These are phyloP conservation scores for Apiospora koreana DNA, from an alignment of 2,329 filamentous ascomycete genomes.

Conservation along the genomic window DNA sequence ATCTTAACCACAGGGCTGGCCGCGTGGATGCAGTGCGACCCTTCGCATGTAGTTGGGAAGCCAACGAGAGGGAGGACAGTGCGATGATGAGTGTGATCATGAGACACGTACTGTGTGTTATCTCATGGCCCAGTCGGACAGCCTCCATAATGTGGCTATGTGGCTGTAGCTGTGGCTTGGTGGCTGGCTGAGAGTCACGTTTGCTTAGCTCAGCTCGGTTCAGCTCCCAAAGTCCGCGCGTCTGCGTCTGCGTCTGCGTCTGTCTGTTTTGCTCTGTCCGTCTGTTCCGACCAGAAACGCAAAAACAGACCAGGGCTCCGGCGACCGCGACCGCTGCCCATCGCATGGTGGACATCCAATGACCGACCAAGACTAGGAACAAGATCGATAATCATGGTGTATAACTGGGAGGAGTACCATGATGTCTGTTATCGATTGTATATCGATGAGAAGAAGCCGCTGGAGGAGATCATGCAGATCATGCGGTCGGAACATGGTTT, in stretches of 20 bases:
- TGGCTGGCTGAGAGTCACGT: neutral
- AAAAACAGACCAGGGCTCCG: neutral
- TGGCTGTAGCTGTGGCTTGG: neutral
- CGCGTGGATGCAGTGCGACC: neutral
- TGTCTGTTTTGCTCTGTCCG: neutral
- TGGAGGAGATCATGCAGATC: conserved; percentile 74
- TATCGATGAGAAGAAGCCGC: conserved; percentile 71
- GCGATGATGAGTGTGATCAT: no score
- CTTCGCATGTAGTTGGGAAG: neutral
- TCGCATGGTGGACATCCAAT: neutral
- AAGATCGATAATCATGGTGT: conserved; percentile 41
- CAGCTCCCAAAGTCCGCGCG: neutral
- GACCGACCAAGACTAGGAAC: neutral
- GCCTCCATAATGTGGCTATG: neutral
- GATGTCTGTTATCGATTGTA: conserved; percentile 62
- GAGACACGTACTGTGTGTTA: neutral
- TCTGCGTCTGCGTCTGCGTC: neutral
- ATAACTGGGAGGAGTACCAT: conserved; percentile 47
- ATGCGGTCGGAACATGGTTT: conserved; percentile 68
- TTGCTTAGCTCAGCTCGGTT: neutral
- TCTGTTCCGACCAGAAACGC: conserved; percentile 5
- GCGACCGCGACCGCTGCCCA: neutral
- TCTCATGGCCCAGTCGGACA: neutral
- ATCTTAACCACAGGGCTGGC: neutral
- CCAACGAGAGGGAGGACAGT: neutral